Evolutionary conservation across 306 rosid species (phyloP).

Genomic region (Cercis canadensis): DNA sequence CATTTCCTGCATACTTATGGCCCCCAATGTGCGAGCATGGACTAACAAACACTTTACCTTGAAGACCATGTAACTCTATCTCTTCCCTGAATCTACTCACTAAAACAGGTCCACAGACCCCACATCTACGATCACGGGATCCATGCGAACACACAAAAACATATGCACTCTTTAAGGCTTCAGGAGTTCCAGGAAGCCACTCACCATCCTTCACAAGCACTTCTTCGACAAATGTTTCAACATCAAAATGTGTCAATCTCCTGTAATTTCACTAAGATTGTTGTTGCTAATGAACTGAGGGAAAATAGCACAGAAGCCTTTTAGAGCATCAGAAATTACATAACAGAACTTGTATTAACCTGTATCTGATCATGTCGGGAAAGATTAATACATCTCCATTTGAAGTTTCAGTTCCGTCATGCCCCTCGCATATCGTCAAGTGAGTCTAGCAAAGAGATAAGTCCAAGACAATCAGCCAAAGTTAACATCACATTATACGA

Average conservation of each 20-base stretch:
- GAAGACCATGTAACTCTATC: conserved; percentile 71
- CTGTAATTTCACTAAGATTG: conserved; percentile 49
- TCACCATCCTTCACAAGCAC: conserved; percentile 94
- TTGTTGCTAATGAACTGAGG: conserved; percentile 12
- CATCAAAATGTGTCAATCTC: conserved; percentile 96
- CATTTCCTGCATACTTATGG: conserved; percentile 89
- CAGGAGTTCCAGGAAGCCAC: conserved; percentile 95
- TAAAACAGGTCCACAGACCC: conserved; percentile 92
- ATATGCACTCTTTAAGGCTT: conserved; percentile 69
- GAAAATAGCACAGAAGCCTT: not conserved
- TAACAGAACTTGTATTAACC: conserved; percentile 52
- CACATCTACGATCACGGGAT: conserved; percentile 93
- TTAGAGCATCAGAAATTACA: conserved; percentile 11
- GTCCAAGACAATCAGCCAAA: conserved; percentile 12
- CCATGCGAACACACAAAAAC: conserved; percentile 91
- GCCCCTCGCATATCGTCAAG: conserved; percentile 91
- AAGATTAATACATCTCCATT: conserved; percentile 95
- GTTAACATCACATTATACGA: not conserved
- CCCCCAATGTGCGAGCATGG: conserved; percentile 98
- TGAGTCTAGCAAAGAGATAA: conserved; percentile 64
- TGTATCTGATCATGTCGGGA: conserved; percentile 96
- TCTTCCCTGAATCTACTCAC: conserved; percentile 80
- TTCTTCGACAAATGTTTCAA: conserved; percentile 95
- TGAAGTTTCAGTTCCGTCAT: conserved; percentile 92
- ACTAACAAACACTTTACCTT: conserved; percentile 80